A percentile compares a stretch with the other conserved stretches of the same genome.
phyloP scores from a whole-genome alignment of 257 asterid genomes.

The Eucommia ulmoides region DNA sequence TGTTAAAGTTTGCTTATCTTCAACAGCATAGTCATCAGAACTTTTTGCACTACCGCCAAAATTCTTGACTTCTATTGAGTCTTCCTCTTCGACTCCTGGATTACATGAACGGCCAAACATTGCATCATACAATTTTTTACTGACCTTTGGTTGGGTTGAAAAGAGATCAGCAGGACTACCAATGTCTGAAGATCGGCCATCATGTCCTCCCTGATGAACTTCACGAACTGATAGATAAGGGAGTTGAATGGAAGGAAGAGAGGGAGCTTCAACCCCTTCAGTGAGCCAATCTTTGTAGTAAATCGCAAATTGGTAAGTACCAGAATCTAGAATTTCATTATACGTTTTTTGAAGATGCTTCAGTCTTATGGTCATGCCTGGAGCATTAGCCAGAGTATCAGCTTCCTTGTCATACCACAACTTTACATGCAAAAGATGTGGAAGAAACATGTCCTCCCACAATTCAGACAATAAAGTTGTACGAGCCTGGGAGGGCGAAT shows the following conservation, averaged over 20 bases:
- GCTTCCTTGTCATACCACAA: slow-evolving; percentile 45
- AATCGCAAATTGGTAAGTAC: slow-evolving; percentile 44
- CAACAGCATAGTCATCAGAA: slow-evolving; percentile 29
- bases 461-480: slow-evolving; percentile 40
- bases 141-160: slow-evolving; percentile 46
- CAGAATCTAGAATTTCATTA: slow-evolving; percentile 43
- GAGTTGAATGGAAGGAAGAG: slow-evolving; percentile 31
- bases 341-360: slow-evolving; percentile 39
- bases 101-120: slow-evolving; percentile 38
- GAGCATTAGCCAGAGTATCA: slow-evolving; percentile 20
- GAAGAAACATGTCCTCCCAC: slow-evolving; percentile 57
- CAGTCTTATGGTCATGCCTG: slow-evolving; percentile 14
- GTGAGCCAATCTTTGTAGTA: slow-evolving; percentile 78
- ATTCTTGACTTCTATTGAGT: slow-evolving; percentile 26
- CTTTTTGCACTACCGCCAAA: slow-evolving; percentile 27
- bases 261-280: slow-evolving; percentile 48
- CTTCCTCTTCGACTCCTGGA: slow-evolving; percentile 15
- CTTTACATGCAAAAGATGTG: slow-evolving; percentile 48
- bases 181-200: slow-evolving; percentile 14
- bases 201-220: slow-evolving; percentile 19
- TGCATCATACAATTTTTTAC: slow-evolving; percentile 50
- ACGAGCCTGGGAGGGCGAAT: slow-evolving; percentile 62
- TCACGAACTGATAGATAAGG: slow-evolving; percentile 29
- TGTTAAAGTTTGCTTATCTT: slow-evolving; percentile 32
- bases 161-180: slow-evolving; percentile 32